A percentile compares a stretch with the other conserved stretches of the same genome.
Evolutionary conservation across 225 moss, liverwort and hornwort species (phyloP).

Genomic region (Sphagnum contortum): DNA sequence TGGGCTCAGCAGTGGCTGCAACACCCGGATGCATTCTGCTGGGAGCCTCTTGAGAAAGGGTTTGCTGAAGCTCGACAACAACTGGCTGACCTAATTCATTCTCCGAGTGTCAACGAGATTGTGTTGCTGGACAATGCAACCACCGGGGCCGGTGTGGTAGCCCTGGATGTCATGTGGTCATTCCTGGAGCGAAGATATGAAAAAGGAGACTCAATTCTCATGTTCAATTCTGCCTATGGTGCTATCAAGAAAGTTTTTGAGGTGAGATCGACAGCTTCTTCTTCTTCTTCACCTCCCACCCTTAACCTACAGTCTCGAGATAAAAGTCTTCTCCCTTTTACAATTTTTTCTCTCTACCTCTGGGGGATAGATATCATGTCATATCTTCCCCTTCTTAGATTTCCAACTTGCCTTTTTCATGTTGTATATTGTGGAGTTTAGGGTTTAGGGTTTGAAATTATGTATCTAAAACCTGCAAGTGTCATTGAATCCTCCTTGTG

Average conservation of each 20-base stretch:
- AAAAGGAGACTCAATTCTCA: constrained; percentile 64
- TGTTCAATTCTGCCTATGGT: constrained; percentile 47
- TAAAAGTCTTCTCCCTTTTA: not conserved
- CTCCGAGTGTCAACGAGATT: constrained; percentile 44
- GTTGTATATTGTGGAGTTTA: too few relatives aligned
- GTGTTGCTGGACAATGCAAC: constrained; percentile 85
- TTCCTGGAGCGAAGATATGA: constrained; percentile 53
- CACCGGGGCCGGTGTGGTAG: constrained; percentile 57
- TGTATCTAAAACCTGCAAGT: too few relatives aligned
- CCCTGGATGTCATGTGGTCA: constrained; percentile 78
- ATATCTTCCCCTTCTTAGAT: too few relatives aligned
- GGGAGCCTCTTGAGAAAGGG: constrained; percentile 31
- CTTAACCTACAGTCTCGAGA: too few relatives aligned
- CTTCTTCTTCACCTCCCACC: too few relatives aligned
- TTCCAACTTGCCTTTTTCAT: too few relatives aligned
- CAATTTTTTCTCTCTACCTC: not conserved
- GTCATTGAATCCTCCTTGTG: too few relatives aligned
- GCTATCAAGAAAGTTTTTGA: constrained; percentile 59
- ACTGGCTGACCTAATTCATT: constrained; percentile 51
- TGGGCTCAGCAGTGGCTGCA: constrained; percentile 52
- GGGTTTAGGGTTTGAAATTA: too few relatives aligned
- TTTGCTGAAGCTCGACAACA: constrained; percentile 33
- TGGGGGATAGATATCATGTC: too few relatives aligned
- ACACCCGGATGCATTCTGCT: constrained; percentile 77
- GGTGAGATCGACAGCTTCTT: constrained; percentile 4